Conservation (phyloP, 345 rosid genomes). For the Luvunga scandens region DNA sequence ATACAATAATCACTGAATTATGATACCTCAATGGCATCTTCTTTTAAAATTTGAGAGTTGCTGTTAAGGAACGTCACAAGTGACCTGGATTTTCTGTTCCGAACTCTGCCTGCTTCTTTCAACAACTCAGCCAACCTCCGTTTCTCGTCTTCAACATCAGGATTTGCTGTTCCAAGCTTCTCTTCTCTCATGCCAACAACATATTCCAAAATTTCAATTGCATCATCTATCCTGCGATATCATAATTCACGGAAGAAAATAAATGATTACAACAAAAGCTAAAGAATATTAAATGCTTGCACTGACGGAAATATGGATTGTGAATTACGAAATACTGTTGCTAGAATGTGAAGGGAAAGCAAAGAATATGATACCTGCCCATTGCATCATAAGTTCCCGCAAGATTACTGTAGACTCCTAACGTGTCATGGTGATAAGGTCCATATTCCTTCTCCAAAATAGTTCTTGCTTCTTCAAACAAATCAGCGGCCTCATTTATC, state of each 20-base stretch:
- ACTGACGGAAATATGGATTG: neutral
- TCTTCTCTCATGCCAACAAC: slow-evolving; percentile 92
- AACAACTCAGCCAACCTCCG: slow-evolving; percentile 65
- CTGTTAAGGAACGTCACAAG: slow-evolving; percentile 67
- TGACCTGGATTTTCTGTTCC: slow-evolving; percentile 70
- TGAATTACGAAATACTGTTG: neutral
- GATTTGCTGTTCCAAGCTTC: slow-evolving; percentile 96
- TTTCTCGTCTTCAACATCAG: slow-evolving; percentile 84
- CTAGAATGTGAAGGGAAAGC: neutral
- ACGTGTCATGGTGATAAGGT: slow-evolving; percentile 88
- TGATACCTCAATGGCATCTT: slow-evolving; percentile 29
- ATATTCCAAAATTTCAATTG: slow-evolving; percentile 79
- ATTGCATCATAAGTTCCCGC: slow-evolving; percentile 98
- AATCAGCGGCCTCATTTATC: slow-evolving; percentile 82
- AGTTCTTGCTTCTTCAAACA: slow-evolving; percentile 84
- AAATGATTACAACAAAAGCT: neutral
- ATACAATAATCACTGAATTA: slow-evolving; percentile 22
- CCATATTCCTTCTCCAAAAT: slow-evolving; percentile 84
- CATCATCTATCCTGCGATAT: slow-evolving; percentile 70
- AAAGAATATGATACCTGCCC: slow-evolving; percentile 64
- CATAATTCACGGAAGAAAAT: slow-evolving; percentile 2
- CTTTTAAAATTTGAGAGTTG: slow-evolving; percentile 30
- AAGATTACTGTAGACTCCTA: slow-evolving; percentile 87
- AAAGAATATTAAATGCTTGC: neutral
- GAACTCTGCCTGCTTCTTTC: slow-evolving; percentile 84